A percentile compares a stretch with the other conserved stretches of the same genome.
Conservation (phyloP, 2,329 filamentous ascomycete genomes). For the Xylaria sp. region DNA sequence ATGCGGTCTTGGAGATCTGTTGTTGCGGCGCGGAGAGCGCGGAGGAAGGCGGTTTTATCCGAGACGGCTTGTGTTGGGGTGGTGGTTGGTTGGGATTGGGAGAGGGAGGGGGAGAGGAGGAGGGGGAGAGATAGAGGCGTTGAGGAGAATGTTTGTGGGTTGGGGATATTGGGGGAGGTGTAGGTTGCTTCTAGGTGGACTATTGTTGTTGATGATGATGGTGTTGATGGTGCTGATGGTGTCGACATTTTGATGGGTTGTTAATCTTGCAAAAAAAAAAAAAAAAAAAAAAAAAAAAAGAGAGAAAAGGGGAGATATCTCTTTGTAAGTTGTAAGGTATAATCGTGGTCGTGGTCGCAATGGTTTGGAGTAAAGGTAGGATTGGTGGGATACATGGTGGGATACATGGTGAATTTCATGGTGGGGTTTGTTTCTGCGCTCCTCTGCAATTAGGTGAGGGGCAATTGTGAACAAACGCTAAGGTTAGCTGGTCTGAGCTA, state of each 20-base stretch:
- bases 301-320: no score
- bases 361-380: no score
- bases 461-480: not conserved
- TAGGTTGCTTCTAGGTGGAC: constrained; percentile 63
- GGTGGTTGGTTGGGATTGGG: not conserved
- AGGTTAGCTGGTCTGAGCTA: not conserved
- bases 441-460: constrained; percentile 2
- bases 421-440: constrained; percentile 26
- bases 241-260: not conserved
- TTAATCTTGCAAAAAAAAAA: not conserved
- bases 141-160: constrained; percentile 57
- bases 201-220: no score
- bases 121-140: constrained; percentile 49
- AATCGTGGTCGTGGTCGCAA: no score
- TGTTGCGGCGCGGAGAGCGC: constrained; percentile 67
- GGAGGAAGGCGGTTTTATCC: constrained; percentile 68
- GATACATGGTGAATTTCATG: not conserved
- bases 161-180: constrained; percentile 59
- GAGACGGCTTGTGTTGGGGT: constrained; percentile 31
- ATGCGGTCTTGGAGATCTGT: constrained; percentile 70
- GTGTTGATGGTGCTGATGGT: not conserved
- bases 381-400: no score
- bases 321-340: no score
- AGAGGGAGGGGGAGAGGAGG: constrained; percentile 30
- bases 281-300: no score